Percentiles rank a stretch among this genome's conserved stretches.
Evolutionary conservation across 1,139 yeast genomes (phyloP).

Genomic region (Pneumocystis jirovecii): DNA sequence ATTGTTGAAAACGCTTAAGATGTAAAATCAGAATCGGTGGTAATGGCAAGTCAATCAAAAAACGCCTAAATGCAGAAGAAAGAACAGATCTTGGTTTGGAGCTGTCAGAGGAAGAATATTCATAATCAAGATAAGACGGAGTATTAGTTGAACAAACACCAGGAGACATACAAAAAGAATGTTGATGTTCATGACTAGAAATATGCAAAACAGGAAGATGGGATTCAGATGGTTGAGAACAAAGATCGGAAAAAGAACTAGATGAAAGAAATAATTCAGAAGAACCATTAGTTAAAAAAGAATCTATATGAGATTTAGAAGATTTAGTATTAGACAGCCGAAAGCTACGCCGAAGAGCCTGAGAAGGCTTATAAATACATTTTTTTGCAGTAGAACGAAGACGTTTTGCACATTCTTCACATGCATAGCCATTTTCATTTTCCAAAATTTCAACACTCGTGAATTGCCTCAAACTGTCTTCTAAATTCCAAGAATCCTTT

Average conservation of each 20-base stretch:
- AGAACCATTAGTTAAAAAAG: background rate
- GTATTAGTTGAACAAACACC: background rate
- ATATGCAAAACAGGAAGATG: background rate
- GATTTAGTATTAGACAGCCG: background rate
- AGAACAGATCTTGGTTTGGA: background rate
- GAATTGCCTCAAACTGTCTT: constrained; percentile 11
- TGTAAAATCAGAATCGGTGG: constrained; percentile 12
- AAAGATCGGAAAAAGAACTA: background rate
- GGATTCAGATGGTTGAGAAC: background rate
- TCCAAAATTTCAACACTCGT: constrained; percentile 10
- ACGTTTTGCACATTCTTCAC: constrained; percentile 13
- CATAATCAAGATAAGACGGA: background rate
- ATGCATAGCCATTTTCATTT: constrained; percentile 11
- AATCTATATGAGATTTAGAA: background rate
- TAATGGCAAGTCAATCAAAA: constrained; percentile 9
- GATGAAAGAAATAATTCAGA: background rate
- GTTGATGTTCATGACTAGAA: background rate
- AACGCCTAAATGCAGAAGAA: constrained; percentile 12
- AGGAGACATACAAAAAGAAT: background rate
- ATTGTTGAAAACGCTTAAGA: constrained; percentile 12
- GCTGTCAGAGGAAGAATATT: background rate
- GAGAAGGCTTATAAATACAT: background rate
- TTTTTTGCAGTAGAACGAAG: background rate
- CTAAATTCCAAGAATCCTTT: constrained; percentile 1
- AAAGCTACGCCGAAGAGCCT: background rate